Evolutionary conservation across 768 basidiomycete genomes (phyloP).

Genomic region (Psilocybe subaeruginosa): DNA sequence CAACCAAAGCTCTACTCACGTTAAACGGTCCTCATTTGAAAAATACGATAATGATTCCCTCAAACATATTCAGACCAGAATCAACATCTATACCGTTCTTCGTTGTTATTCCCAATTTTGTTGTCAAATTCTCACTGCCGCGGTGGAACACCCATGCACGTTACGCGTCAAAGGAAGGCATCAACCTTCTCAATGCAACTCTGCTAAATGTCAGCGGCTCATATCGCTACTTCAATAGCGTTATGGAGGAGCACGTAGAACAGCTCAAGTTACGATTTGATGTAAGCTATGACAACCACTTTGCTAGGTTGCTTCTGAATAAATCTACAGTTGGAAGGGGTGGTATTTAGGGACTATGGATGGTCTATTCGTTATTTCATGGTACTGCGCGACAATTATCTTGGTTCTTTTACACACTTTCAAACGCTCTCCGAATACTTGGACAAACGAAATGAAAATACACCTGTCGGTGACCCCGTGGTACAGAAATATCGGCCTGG

Average conservation of each 20-base stretch:
- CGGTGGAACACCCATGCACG: conserved; percentile 88
- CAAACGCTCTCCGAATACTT: conserved; percentile 87
- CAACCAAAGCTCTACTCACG: conserved; percentile 67
- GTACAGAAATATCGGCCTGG: conserved; percentile 78
- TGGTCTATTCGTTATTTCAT: conserved; percentile 92
- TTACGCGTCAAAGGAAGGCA: conserved; percentile 61
- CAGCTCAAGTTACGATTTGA: conserved; percentile 69
- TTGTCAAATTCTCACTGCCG: conserved; percentile 70
- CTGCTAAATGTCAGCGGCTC: conserved; percentile 63
- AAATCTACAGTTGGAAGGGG: conserved; percentile 28
- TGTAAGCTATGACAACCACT: conserved; percentile 38
- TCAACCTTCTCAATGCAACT: conserved; percentile 63
- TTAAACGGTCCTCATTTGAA: conserved; percentile 61
- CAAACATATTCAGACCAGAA: conserved; percentile 74
- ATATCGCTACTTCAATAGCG: conserved; percentile 74
- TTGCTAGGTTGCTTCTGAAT: background rate
- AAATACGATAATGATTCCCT: conserved; percentile 59
- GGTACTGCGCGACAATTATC: conserved; percentile 90
- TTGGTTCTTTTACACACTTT: conserved; percentile 93
- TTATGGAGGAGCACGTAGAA: conserved; percentile 74
- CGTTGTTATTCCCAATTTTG: conserved; percentile 59
- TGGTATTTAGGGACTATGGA: conserved; percentile 73
- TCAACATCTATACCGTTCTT: conserved; percentile 68
- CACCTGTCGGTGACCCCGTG: conserved; percentile 81
- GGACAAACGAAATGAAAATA: conserved; percentile 58